Evolutionary conservation across 2,329 filamentous ascomycete genomes (phyloP).

Genomic region (Penicillium sp.): DNA sequence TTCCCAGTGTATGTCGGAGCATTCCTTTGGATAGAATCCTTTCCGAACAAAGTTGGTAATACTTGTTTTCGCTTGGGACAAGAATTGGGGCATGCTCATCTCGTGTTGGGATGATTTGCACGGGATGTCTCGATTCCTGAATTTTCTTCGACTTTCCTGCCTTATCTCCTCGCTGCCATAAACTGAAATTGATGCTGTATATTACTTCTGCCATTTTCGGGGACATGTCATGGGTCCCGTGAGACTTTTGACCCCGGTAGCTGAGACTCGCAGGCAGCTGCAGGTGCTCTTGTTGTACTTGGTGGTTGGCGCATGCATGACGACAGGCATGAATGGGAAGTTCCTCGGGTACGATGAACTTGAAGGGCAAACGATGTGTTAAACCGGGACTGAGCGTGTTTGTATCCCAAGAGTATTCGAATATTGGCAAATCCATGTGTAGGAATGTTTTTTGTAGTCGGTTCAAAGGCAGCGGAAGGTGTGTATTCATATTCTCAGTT

Average conservation of each 20-base stretch:
- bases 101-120: constrained; percentile 11
- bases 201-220: constrained; percentile 2
- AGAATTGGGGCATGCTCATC: constrained; percentile 13
- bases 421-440: constrained; percentile 12
- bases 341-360: constrained; percentile 17
- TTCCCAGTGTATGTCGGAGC: constrained; percentile 1
- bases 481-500: constrained; percentile 16
- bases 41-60: constrained; percentile 6
- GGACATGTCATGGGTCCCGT: constrained; percentile 5
- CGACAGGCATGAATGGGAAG: constrained; percentile 17
- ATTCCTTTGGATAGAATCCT: constrained; percentile 6
- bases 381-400: background rate
- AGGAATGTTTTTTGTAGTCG: constrained; percentile 13
- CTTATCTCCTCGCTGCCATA: constrained; percentile 1
- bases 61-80: constrained; percentile 1
- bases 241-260: background rate
- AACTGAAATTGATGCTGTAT: constrained; percentile 9
- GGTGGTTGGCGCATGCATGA: constrained; percentile 11
- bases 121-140: constrained; percentile 7
- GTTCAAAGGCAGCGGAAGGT: constrained; percentile 11
- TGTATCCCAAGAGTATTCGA: background rate
- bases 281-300: constrained; percentile 16
- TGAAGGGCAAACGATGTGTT: constrained; percentile 12
- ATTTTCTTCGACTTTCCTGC: background rate
- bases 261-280: constrained; percentile 18